A percentile compares a stretch with the other conserved stretches of the same genome.
These are phyloP conservation scores for Tricharina praecox DNA, from an alignment of 495 filamentous ascomycete genomes.

Conservation along the genomic window DNA sequence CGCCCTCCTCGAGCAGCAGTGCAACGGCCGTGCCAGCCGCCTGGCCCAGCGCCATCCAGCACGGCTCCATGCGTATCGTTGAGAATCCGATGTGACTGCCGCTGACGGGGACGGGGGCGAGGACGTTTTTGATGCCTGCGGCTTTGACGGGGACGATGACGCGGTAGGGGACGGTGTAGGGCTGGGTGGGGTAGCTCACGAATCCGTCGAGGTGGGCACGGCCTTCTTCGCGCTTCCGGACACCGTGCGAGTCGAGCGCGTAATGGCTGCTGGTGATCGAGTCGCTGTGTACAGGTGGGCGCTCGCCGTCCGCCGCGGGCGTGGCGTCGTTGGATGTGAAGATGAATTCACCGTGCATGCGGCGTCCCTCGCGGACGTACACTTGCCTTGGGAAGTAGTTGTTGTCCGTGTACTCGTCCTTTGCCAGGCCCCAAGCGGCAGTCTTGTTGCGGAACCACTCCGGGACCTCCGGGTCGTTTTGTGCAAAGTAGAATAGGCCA, in stretches of 20 bases:
- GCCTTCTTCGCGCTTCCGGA: conserved; percentile 2
- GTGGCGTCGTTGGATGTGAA: conserved; percentile 4
- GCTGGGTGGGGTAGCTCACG: not conserved
- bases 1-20: not conserved
- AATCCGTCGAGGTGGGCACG: conserved; percentile 4
- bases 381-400: conserved; percentile 5
- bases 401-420: conserved; percentile 8
- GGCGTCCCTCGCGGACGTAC: conserved; percentile 7
- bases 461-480: conserved; percentile 5
- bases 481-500: conserved; percentile 6
- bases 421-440: conserved; percentile 6
- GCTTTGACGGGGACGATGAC: not conserved
- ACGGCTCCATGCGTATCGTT: conserved; percentile 6
- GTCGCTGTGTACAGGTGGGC: conserved; percentile 3
- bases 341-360: conserved; percentile 5
- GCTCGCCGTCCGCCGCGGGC: not conserved
- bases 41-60: conserved; percentile 7
- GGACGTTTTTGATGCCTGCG: not conserved
- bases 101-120: conserved; percentile 3
- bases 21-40: not conserved
- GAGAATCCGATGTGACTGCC: conserved; percentile 7
- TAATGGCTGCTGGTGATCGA: conserved; percentile 4
- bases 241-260: conserved; percentile 8
- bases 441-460: conserved; percentile 3
- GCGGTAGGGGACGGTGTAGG: conserved; percentile 1